phyloP scores from a whole-genome alignment of 73 alveolate species.

The Stentor coeruleus region DNA sequence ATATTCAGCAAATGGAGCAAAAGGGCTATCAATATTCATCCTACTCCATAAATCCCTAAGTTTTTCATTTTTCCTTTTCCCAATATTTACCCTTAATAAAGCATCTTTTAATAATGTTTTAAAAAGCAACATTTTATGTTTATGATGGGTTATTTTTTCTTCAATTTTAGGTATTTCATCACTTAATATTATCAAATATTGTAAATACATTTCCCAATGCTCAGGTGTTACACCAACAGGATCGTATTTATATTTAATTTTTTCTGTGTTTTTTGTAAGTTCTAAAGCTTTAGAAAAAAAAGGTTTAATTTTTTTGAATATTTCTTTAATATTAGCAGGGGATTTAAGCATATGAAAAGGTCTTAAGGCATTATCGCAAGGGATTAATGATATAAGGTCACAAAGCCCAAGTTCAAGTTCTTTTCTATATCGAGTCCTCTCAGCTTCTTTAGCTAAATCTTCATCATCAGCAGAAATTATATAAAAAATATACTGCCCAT shows the following conservation, averaged over 20 bases:
- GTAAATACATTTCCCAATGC: slow-evolving; percentile 1
- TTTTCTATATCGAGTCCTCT: slow-evolving; percentile 13
- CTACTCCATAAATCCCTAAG: not conserved
- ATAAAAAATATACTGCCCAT: slow-evolving; percentile 37
- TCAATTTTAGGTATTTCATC: not conserved
- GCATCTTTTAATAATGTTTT: not conserved
- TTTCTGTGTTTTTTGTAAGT: not conserved
- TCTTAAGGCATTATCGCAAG: slow-evolving; percentile 42
- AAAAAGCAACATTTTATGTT: not conserved
- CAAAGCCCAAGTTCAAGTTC: slow-evolving; percentile 43
- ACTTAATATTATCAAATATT: not conserved
- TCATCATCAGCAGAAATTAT: slow-evolving; percentile 29
- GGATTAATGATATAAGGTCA: slow-evolving; percentile 39
- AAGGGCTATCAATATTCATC: not conserved
- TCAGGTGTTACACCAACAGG: slow-evolving; percentile 21
- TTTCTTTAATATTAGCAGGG: not conserved
- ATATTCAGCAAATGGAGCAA: slow-evolving; percentile 26
- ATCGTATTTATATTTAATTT: not conserved
- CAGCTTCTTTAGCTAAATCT: slow-evolving; percentile 29
- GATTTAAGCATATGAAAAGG: slow-evolving; percentile 31
- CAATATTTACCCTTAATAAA: not conserved
- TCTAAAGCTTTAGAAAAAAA: not conserved
- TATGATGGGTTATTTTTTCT: not conserved
- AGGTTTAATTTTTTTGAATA: too few relatives aligned
- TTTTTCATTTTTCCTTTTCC: not conserved